Percentiles rank a stretch among this genome's conserved stretches.
Evolutionary conservation across 805 yeast genomes (phyloP).

Genomic region (Hyphopichia homilentoma): DNA sequence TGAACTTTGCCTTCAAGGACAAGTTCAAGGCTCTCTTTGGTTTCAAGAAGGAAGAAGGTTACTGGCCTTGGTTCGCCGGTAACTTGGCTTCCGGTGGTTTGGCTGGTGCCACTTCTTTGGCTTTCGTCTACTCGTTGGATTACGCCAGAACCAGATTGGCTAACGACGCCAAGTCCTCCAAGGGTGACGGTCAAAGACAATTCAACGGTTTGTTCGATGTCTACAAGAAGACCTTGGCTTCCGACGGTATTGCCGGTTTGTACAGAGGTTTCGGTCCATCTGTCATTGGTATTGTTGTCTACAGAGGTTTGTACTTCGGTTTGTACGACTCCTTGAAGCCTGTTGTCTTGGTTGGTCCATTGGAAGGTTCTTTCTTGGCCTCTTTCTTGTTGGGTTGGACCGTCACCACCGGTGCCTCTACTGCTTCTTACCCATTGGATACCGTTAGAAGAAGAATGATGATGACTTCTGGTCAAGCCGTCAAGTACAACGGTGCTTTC

Average conservation of each 20-base stretch:
- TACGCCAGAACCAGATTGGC: conserved; percentile 99
- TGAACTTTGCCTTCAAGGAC: conserved; percentile 98
- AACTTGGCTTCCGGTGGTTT: conserved; percentile 98
- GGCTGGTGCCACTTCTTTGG: conserved; percentile 94
- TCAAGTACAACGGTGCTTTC: conserved; percentile 91
- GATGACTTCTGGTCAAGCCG: conserved; percentile 99
- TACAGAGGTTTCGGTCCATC: conserved; percentile 99
- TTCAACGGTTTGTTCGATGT: conserved; percentile 97
- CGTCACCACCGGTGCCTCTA: conserved; percentile 97
- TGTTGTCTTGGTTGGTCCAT: conserved; percentile 86
- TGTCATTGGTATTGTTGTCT: conserved; percentile 94
- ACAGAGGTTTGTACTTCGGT: conserved; percentile 99
- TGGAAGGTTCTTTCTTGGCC: conserved; percentile 92
- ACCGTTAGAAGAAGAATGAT: conserved; percentile 99
- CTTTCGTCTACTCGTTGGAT: conserved; percentile 94
- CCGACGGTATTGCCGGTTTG: conserved; percentile 97
- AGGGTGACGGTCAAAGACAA: conserved; percentile 91
- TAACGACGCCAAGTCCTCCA: conserved; percentile 90
- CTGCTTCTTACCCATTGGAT: conserved; percentile 98
- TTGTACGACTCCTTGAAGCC: conserved; percentile 96
- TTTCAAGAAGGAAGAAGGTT: conserved; percentile 93
- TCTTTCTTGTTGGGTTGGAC: conserved; percentile 96
- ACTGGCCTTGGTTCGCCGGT: conserved; percentile 94
- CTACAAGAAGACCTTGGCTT: conserved; percentile 89
- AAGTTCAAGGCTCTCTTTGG: conserved; percentile 93